Percentiles rank a stretch among this genome's conserved stretches.
Conservation (phyloP, 805 yeast genomes). For the Vanderwaltozyma tropicalis region DNA sequence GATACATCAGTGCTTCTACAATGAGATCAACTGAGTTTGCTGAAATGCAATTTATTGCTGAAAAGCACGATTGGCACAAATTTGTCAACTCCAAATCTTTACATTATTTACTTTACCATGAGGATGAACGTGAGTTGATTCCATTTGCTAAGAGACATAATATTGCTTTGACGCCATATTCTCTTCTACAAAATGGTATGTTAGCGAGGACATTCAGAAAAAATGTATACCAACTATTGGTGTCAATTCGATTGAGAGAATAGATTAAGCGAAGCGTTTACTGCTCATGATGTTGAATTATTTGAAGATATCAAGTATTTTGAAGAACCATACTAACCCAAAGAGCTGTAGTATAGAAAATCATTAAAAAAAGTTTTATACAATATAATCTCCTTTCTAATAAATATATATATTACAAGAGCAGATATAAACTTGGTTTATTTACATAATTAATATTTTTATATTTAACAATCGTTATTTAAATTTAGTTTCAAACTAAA, state of each 20-base stretch:
- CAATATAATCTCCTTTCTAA: too few relatives aligned
- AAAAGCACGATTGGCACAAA: constrained; percentile 44
- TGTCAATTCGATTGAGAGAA: constrained; percentile 35
- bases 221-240: constrained; percentile 50
- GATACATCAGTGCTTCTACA: constrained; percentile 39
- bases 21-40: constrained; percentile 49
- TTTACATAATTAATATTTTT: too few relatives aligned
- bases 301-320: constrained; percentile 15
- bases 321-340: constrained; percentile 26
- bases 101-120: constrained; percentile 49
- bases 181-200: constrained; percentile 47
- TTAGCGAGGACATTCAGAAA: constrained; percentile 41
- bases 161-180: constrained; percentile 52
- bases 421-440: too few relatives aligned
- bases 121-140: constrained; percentile 54
- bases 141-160: constrained; percentile 42
- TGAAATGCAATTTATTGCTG: constrained; percentile 47
- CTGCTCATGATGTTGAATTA: constrained; percentile 33
- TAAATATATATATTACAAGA: too few relatives aligned
- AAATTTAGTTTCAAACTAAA: too few relatives aligned
- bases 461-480: too few relatives aligned
- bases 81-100: constrained; percentile 51
- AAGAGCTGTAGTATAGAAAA: too few relatives aligned
- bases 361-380: too few relatives aligned
- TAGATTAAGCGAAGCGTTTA: constrained; percentile 46